Percentiles rank a stretch among this genome's conserved stretches.
These are phyloP conservation scores for Russula sp. DNA, from an alignment of 768 basidiomycete species.

Conservation along the genomic window DNA sequence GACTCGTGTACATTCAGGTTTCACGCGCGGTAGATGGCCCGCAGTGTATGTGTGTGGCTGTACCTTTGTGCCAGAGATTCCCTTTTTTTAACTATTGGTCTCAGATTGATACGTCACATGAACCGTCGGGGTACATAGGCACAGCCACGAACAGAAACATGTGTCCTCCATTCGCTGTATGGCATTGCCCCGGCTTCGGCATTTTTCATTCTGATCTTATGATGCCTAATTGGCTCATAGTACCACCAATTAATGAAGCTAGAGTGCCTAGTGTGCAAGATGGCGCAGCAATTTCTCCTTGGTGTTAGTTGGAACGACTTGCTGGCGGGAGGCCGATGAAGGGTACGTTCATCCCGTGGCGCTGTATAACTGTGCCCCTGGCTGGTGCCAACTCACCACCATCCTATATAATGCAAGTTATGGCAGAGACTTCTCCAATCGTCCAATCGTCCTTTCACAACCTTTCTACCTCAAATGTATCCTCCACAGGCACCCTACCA, in stretches of 20 bases:
- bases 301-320: not conserved
- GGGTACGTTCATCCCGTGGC: not conserved
- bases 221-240: not conserved
- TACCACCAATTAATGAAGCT: not conserved
- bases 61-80: constrained; percentile 9
- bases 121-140: not conserved
- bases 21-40: not conserved
- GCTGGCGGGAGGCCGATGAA: not conserved
- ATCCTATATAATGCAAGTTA: too few species aligned
- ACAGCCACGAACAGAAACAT: constrained; percentile 4
- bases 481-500: not conserved
- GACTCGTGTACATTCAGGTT: not conserved
- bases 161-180: not conserved
- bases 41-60: constrained; percentile 3
- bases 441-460: too few species aligned
- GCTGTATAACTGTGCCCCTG: not conserved
- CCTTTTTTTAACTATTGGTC: not conserved
- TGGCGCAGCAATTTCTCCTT: not conserved
- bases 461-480: not conserved
- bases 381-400: constrained; percentile 1
- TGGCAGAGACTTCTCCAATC: too few species aligned
- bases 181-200: not conserved
- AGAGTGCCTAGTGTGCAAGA: not conserved
- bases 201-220: not conserved
- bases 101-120: not conserved